Evolutionary conservation across 352 stramenopile genomes (phyloP), one percentile per base, ranked within the genome.

Genomic region (Bremia lactucae): DNA sequence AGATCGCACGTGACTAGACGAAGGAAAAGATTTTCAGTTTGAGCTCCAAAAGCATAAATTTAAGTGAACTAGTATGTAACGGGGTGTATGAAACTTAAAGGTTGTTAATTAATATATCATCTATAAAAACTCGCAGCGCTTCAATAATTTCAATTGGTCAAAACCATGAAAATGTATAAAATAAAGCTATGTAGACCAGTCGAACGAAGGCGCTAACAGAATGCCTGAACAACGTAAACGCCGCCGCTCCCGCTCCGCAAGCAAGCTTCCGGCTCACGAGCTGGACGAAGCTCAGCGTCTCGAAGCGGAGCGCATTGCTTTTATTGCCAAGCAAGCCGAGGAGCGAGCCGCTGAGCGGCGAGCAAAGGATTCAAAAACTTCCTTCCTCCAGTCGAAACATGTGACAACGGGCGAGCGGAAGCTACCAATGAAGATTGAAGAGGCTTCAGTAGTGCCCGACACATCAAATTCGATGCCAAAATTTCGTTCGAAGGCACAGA

Each of bases 401-500:
- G 34, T 24, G 41, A 15, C 40, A 35, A 36, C 13, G 59, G 46
- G 47, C 42, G 40, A 38, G 8, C 59, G 57, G 48, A 59, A 87
- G 28, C 36, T 77, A 22, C 58, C 61, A 3, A 28, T 47, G 13
- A 68, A 62, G 43, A 56, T 73, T 5, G 55, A 25, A 21, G 42
- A 49, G 5, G 22, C 36, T 2, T 19, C 42, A 4, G 13, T 18
- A 22, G 31, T 36, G 21, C 29, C 40, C 6, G 31, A 42, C 0
- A 38, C 29, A 1, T 19, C 42, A 21, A 18, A 37, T 5, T 19
- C 20, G 9, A 85, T 85, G 48, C 72, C 83, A 1, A 61, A 40
- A 31, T 94, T 94, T 49, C 67, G 73, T 0, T 83, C 77, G 3
- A 94, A 90, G 38, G 77, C 67, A 19, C 75, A 94, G 64, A 63